phyloP scores from a whole-genome alignment of 768 basidiomycete genomes.

The Suillus subaureus region DNA sequence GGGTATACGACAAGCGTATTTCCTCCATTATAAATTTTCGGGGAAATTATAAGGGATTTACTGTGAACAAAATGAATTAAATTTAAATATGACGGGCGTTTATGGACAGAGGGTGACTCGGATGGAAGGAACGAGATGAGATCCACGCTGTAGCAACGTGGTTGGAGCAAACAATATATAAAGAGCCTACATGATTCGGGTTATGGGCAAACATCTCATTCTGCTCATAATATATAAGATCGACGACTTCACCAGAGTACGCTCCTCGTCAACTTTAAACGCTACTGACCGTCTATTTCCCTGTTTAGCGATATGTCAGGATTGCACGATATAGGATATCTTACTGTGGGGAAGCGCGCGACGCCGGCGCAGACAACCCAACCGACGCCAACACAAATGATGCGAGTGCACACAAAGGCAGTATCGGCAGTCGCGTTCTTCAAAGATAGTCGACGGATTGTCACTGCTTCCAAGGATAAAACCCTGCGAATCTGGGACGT shows the following conservation, averaged over 20 bases:
- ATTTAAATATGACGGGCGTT: no score
- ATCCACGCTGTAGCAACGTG: not conserved
- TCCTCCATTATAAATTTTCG: no score
- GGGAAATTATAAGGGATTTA: no score
- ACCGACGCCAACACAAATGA: not conserved
- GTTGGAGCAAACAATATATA: not conserved
- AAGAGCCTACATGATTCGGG: not conserved
- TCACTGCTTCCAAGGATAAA: slow-evolving; percentile 27
- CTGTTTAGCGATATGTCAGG: not conserved
- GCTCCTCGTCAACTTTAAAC: not conserved
- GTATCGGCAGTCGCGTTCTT: slow-evolving; percentile 29
- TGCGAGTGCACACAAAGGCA: not conserved
- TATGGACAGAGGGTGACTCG: not conserved
- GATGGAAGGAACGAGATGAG: not conserved
- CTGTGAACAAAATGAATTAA: no score
- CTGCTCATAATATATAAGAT: not conserved
- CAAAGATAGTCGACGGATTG: slow-evolving; percentile 27
- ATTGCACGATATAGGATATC: not conserved
- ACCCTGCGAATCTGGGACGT: slow-evolving; percentile 31
- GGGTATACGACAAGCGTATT: no score
- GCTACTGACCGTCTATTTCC: not conserved
- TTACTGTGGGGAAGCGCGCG: not conserved
- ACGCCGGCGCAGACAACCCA: not conserved
- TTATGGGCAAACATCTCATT: not conserved
- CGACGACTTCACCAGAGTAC: not conserved